Evolutionary conservation across 1,284 basidiomycete species (phyloP), one percentile per base, ranked within the genome.

Genomic region (Mycena citricolor): DNA sequence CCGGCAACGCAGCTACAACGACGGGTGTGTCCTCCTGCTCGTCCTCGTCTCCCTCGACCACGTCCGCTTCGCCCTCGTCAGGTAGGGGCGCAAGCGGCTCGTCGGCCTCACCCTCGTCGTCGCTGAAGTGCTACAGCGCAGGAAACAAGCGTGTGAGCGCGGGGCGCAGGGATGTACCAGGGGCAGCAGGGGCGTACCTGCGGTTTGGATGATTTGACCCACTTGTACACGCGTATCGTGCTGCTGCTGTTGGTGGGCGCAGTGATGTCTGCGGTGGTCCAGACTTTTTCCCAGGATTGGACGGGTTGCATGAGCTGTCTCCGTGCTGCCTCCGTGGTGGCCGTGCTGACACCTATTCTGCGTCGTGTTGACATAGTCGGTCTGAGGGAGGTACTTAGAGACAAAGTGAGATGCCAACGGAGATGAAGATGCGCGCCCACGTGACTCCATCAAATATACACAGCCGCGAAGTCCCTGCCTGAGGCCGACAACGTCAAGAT

Each of bases 301-400:
- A 88, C 86, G 5, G 86, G 86, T 57, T 85, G 81, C 84, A 89
- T 89, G 16, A 89, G 70, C 63, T 87, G 83, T 47, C 86, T 72
- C 22, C 86, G 75, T 28, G 85, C 85, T 39, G 84, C 83, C 63
- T 89, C 86, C 3, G 85, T 84, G 28, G 81, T 83, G 25, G 83
- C 81, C 24, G 73, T 71, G 57, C 80, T 86, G 52, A 89, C 79
- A 4, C 86, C 86, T 38, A 88, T 83, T 60, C 83, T 77, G 52
- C 85, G 70, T 62, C 79, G 71, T 19, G 81, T 83, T 28, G 85
- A 71, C 86, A 88, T 88, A 21, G 42, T 22, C n/a, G n/a, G n/a
- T n/a, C n/a, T n/a, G n/a, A n/a, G n/a, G n/a, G n/a, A n/a, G n/a
- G n/a, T n/a, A n/a, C n/a, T n/a, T n/a, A n/a, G n/a, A n/a, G n/a